Conservation (phyloP, 2,329 filamentous ascomycete genomes). For the Setomelanomma holmii region DNA sequence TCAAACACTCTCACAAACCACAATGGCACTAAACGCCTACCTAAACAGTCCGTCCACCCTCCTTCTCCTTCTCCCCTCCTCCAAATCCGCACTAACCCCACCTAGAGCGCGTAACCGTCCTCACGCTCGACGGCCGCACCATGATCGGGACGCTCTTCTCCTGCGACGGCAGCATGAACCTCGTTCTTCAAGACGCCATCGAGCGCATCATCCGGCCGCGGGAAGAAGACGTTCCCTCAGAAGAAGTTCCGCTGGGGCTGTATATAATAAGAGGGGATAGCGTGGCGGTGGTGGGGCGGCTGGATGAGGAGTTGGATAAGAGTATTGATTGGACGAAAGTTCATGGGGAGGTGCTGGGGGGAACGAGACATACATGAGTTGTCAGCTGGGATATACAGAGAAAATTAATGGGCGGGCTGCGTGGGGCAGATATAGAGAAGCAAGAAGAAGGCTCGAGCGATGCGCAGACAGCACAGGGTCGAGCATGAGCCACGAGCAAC, state of each 20-base stretch:
- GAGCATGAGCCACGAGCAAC: too few species aligned
- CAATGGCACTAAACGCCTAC: slow-evolving; percentile 54
- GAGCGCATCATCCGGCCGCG: slow-evolving; percentile 89
- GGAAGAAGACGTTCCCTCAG: slow-evolving; percentile 82
- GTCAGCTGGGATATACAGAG: too few species aligned
- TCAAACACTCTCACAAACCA: not conserved
- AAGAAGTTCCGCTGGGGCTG: slow-evolving; percentile 81
- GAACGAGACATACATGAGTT: slow-evolving; percentile 75
- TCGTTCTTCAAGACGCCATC: slow-evolving; percentile 82
- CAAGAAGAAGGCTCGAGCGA: not conserved
- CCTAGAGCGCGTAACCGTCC: slow-evolving; percentile 86
- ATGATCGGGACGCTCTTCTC: slow-evolving; percentile 77
- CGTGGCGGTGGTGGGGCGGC: slow-evolving; percentile 85
- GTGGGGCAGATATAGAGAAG: too few species aligned
- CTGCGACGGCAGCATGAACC: slow-evolving; percentile 90
- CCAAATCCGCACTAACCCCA: slow-evolving; percentile 16
- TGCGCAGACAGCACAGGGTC: not conserved
- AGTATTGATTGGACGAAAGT: slow-evolving; percentile 95
- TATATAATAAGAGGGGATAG: slow-evolving; percentile 96
- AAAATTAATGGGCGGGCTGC: too few species aligned
- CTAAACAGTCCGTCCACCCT: slow-evolving; percentile 47
- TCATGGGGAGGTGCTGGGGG: slow-evolving; percentile 80
- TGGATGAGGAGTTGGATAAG: slow-evolving; percentile 87
- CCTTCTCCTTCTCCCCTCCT: too few species aligned
- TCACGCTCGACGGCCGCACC: slow-evolving; percentile 91